Evolutionary conservation across 1,139 yeast species (phyloP), one percentile per base, ranked within the genome.

Genomic region (Geotrichum restrictum): DNA sequence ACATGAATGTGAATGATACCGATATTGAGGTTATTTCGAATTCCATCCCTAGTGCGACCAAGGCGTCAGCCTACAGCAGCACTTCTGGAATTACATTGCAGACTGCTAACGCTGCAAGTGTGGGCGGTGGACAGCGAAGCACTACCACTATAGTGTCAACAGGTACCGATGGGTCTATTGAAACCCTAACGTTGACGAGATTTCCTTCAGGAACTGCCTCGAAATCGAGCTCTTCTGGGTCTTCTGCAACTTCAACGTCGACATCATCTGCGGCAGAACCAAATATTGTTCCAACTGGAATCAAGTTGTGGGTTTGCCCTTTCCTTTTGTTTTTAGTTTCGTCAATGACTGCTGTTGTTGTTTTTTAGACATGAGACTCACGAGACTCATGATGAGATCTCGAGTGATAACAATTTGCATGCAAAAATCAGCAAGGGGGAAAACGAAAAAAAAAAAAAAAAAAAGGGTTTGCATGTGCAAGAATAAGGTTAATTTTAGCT

Each of bases 21-120:
- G 52, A 61, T 27, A 58, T 66, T 34, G 64, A 61, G 19, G 55
- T 46, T 13, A 59, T 67, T 42, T 13, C 36, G 5, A 43, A 49
- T 6, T 42, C 53, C 24, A 52, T 54, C 39, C 57, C 57, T 6
- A 18, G 43, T 10, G 57, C 57, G 16, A 45, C 44, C 1, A 40
- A 22, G 1, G 57, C 57, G n/a, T 29, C 50, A 14, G 37, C 22
- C 3, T 54, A 51, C 51, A 37, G 47, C 29, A 24, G 49, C n/a
- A 50, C 56, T n/a, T 18, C 47, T 18, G 43, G 47, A 11, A 21
- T 48, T 13, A 16, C 46, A 6, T 27, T 48, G 11, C 40, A 39
- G 31, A 16, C 47, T 2, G 44, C 43, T 14, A 27, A 31, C 14
- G 19, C 49, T 22, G 42, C 39, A 4, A 41, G 41, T 21, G 21